Percentiles rank a stretch among this genome's conserved stretches.
Evolutionary conservation across 2,329 filamentous ascomycete species (phyloP).

Genomic region (Trichoderma lentiforme): DNA sequence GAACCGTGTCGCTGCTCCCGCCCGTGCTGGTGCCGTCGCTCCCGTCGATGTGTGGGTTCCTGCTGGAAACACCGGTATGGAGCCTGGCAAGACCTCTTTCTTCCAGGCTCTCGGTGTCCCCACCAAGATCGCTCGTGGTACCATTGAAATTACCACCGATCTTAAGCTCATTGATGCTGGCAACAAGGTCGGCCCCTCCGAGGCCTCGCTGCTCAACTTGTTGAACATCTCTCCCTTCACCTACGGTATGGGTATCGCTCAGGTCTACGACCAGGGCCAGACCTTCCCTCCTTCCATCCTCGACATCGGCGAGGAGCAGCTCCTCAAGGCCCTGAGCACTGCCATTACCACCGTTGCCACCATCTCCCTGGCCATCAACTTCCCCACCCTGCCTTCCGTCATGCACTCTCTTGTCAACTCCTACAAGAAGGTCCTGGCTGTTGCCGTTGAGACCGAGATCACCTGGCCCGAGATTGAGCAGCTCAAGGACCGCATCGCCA

Average conservation of each 20-base stretch:
- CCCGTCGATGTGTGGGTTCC: constrained; percentile 91
- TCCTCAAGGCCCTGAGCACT: constrained; percentile 75
- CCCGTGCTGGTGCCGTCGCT: constrained; percentile 95
- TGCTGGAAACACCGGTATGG: constrained; percentile 99
- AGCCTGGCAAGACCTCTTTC: constrained; percentile 99
- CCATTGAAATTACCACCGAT: constrained; percentile 98
- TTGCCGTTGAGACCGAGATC: constrained; percentile 87
- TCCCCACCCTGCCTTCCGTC: constrained; percentile 93
- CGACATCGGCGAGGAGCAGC: constrained; percentile 92
- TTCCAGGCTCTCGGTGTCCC: constrained; percentile 99
- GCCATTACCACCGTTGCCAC: constrained; percentile 84
- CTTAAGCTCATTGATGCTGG: constrained; percentile 95
- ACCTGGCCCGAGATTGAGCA: constrained; percentile 94
- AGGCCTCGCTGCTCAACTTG: constrained; percentile 99
- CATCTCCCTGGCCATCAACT: constrained; percentile 89
- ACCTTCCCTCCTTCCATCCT: constrained; percentile 81
- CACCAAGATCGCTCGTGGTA: constrained; percentile 99
- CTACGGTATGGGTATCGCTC: constrained; percentile 93
- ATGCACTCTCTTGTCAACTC: constrained; percentile 94
- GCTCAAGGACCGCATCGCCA: constrained; percentile 99
- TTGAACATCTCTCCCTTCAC: constrained; percentile 99
- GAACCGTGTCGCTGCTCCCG: constrained; percentile 97
- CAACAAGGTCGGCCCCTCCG: constrained; percentile 94
- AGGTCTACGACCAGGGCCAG: constrained; percentile 98
- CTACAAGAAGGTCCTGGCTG: constrained; percentile 94